Evolutionary conservation across 345 rosid species (phyloP).

Genomic region (Eucalyptus sideroxylon): DNA sequence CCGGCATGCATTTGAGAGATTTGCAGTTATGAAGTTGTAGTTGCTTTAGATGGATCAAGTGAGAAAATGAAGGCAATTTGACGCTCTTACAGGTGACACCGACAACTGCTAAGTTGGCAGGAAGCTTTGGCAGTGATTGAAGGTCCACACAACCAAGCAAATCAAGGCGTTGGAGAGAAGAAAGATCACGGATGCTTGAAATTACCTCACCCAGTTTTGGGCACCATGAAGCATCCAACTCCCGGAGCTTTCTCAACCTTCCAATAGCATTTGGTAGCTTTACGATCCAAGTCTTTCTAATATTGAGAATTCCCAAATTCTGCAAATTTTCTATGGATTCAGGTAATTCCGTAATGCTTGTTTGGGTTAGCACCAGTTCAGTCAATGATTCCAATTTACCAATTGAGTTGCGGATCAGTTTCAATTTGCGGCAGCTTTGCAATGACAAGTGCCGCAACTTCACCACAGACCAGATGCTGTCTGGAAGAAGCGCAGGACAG

Average conservation of each 20-base stretch:
- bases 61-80: not conserved
- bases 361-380: no score
- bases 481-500: no score
- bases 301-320: no score
- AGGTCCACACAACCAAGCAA: not conserved
- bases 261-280: no score
- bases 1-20: fast-evolving
- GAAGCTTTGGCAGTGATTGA: not conserved
- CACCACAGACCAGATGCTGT: no score
- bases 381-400: no score
- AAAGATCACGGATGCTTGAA: not conserved
- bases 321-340: no score
- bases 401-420: no score
- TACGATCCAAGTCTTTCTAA: fast-evolving
- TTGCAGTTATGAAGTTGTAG: not conserved
- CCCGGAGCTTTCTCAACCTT: no score
- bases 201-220: fast-evolving
- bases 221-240: not conserved
- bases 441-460: no score
- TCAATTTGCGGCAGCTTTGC: no score
- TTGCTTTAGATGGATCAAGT: not conserved
- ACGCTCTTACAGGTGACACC: not conserved
- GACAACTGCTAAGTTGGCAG: not conserved
- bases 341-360: no score
- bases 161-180: not conserved